These are phyloP conservation scores for Prunus mira DNA, from an alignment of 306 rosid genomes.

Conservation along the genomic window DNA sequence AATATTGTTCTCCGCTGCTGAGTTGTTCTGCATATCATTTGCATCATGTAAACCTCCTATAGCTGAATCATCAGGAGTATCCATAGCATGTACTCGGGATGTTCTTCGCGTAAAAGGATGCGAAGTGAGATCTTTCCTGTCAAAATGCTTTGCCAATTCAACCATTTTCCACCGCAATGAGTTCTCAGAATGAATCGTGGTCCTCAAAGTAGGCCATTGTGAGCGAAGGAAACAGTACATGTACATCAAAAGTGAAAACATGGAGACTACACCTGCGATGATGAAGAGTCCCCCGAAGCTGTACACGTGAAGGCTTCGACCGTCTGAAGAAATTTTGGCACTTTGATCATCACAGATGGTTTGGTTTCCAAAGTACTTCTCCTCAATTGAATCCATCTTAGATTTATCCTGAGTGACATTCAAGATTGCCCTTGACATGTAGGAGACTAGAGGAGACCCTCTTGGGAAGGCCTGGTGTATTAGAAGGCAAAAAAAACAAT, in stretches of 20 bases:
- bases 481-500: no score
- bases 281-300: slow-evolving; percentile 51
- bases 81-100: not conserved
- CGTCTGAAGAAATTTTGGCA: no score
- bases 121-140: not conserved
- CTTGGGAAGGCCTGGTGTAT: no score
- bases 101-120: not conserved
- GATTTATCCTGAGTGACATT: no score
- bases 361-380: no score
- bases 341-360: no score
- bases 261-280: slow-evolving; percentile 25
- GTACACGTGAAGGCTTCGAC: slow-evolving; percentile 18
- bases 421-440: no score
- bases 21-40: no score
- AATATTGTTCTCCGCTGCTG: no score
- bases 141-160: slow-evolving; percentile 18
- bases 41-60: no score
- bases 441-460: no score
- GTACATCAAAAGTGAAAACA: slow-evolving; percentile 10
- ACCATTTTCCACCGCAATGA: not conserved
- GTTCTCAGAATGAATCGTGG: not conserved
- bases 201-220: slow-evolving; percentile 5
- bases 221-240: not conserved
- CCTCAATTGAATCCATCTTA: no score
- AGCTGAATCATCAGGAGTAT: not conserved